Evolutionary conservation across 1,284 basidiomycete species (phyloP).

Genomic region (Malassezia psittaci): DNA sequence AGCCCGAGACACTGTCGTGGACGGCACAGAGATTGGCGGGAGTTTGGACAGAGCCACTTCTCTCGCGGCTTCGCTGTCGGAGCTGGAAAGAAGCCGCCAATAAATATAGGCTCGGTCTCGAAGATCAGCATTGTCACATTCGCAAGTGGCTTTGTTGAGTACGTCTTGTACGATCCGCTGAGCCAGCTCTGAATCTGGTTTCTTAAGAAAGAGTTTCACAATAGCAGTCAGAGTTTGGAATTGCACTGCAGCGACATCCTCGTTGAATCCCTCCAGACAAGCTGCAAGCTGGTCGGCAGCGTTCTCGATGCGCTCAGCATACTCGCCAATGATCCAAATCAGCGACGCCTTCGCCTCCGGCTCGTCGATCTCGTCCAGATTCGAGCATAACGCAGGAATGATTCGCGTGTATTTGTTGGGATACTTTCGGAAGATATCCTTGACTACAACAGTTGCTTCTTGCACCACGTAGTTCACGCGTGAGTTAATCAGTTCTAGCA

Average conservation of each 20-base stretch:
- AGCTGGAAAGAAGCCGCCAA: conserved; percentile 75
- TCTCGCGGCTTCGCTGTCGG: conserved; percentile 83
- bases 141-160: conserved; percentile 84
- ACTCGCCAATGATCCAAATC: conserved; percentile 98
- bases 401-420: conserved; percentile 95
- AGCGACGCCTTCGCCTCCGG: conserved; percentile 94
- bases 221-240: conserved; percentile 88
- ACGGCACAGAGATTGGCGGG: conserved; percentile 83
- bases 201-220: conserved; percentile 89
- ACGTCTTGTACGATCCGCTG: conserved; percentile 82
- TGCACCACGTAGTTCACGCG: conserved; percentile 95
- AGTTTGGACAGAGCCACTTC: conserved; percentile 79
- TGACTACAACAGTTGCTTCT: conserved; percentile 96
- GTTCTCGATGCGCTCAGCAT: conserved; percentile 92
- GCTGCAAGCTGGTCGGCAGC: conserved; percentile 79
- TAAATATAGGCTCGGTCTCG: conserved; percentile 92
- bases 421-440: conserved; percentile 98
- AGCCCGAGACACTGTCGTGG: conserved; percentile 76
- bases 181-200: conserved; percentile 66
- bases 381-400: conserved; percentile 86
- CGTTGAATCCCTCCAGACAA: conserved; percentile 82
- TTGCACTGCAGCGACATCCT: conserved; percentile 91
- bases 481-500: conserved; percentile 81
- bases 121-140: conserved; percentile 94
- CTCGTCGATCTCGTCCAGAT: conserved; percentile 90